phyloP scores from a whole-genome alignment of 2,329 filamentous ascomycete genomes.

The Sordariomycetes sp. region DNA sequence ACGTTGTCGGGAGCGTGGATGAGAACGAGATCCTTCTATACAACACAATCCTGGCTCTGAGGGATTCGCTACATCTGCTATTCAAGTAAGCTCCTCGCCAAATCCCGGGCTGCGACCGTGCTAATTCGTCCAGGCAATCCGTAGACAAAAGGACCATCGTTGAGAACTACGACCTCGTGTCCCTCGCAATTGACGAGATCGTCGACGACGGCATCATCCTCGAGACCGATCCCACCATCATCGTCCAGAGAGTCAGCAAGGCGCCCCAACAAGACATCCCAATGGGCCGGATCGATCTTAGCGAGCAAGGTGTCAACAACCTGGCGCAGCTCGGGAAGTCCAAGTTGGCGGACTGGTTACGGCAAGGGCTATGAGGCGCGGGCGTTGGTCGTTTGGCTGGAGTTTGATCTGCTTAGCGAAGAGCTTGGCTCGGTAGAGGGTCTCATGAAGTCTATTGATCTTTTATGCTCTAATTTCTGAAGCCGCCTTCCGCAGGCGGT shows the following conservation, averaged over 20 bases:
- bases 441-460: slow-evolving; percentile 8
- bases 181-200: slow-evolving; percentile 90
- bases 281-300: slow-evolving; percentile 88
- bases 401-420: neutral
- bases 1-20: slow-evolving; percentile 81
- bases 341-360: slow-evolving; percentile 82
- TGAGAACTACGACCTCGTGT: slow-evolving; percentile 96
- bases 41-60: slow-evolving; percentile 83
- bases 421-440: slow-evolving; percentile 1
- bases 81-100: slow-evolving; percentile 60
- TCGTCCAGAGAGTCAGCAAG: slow-evolving; percentile 84
- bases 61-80: slow-evolving; percentile 81
- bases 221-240: slow-evolving; percentile 91
- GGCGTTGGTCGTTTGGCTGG: neutral
- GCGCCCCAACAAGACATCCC: slow-evolving; percentile 87
- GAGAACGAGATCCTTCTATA: slow-evolving; percentile 98
- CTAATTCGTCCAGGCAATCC: slow-evolving; percentile 57
- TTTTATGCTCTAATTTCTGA: slow-evolving; percentile 45
- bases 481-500: slow-evolving; percentile 70
- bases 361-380: slow-evolving; percentile 65
- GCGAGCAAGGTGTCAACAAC: slow-evolving; percentile 91
- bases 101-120: slow-evolving; percentile 2
- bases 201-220: slow-evolving; percentile 93
- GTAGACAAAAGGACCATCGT: slow-evolving; percentile 97
- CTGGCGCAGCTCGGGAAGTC: slow-evolving; percentile 88